These are phyloP conservation scores for Phellopilus nigrolimitatus DNA, from an alignment of 1,284 basidiomycete species.

Conservation along the genomic window DNA sequence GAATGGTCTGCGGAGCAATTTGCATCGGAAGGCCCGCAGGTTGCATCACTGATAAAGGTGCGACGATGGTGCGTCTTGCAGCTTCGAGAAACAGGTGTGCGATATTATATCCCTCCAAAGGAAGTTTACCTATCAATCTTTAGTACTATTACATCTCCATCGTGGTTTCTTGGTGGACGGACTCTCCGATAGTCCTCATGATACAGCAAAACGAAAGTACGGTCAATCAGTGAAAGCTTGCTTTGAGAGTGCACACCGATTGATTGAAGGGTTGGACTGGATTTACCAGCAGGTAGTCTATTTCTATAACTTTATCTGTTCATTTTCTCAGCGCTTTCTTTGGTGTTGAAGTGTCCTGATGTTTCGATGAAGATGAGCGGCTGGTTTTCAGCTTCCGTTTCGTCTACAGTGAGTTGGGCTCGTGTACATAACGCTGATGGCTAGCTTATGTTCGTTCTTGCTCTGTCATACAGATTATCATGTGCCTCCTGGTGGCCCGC, in stretches of 20 bases:
- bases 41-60: conserved; percentile 29
- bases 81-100: conserved; percentile 55
- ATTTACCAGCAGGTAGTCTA: conserved; percentile 32
- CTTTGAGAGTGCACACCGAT: conserved; percentile 64
- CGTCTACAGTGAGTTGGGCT: conserved; percentile 45
- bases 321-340: neutral
- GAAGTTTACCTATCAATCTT: neutral
- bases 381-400: conserved; percentile 59
- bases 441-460: conserved; percentile 7
- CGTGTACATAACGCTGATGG: neutral
- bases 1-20: conserved; percentile 38
- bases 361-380: conserved; percentile 43
- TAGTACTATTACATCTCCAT: conserved; percentile 64
- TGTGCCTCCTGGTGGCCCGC: conserved; percentile 59
- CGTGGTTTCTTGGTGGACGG: conserved; percentile 64
- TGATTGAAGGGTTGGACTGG: conserved; percentile 45
- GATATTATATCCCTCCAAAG: conserved; percentile 9
- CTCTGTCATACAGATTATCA: conserved; percentile 47
- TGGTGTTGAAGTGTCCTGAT: conserved; percentile 3
- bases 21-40: conserved; percentile 22
- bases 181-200: conserved; percentile 50
- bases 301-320: neutral
- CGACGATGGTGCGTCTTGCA: conserved; percentile 47
- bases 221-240: conserved; percentile 63
- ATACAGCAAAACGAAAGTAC: conserved; percentile 56